Evolutionary conservation across 2,329 filamentous ascomycete species (phyloP), one percentile per base, ranked within the genome.

Genomic region (Talaromyces atroroseus): DNA sequence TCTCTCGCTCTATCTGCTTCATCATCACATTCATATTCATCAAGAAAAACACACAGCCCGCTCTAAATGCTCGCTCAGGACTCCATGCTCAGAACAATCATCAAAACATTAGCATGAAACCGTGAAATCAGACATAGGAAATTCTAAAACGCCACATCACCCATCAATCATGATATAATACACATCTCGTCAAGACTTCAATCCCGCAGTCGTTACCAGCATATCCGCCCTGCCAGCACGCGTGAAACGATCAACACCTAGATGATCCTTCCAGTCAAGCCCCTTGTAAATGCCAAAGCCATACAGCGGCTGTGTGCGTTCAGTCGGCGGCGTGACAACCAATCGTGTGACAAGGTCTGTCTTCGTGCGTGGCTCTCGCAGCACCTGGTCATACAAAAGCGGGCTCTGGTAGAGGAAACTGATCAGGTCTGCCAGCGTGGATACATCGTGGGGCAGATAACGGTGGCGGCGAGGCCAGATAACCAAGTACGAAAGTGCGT

Each of bases 371-470:
- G 87, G 83, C 38, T 85, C 81, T 51, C 84, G 80, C 68, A 96
- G 92, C 0, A 87, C 82, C 10, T 84, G 79, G 65, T 96, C 91
- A 5, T 82, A 78, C 1, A 89, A 76, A 18, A 95, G 76, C 23
- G 87, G 86, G 45, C 85, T 86, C 62, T 86, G 85, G 58, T 89
- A 84, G 44, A 92, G 78, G 68, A 92, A 92, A 66, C 84, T 87
- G 63, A 95, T 81, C 21, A 92, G 78, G 68, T 92, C 90, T 1
- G 88, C 88, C 18, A 95, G 78, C 48, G 82, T 89, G 59, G 80
- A 82, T 42, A 89, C 84, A 5, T 80, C 79, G 67, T 95, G 90
- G 0, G 90, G 90, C 1, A 95, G 80, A 44, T 85, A 83, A 40
- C 79, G 76, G 44, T 77, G 74, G 14, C 88, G 80, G 12, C 77